Evolutionary conservation across 371 early-diverging fungal genomes (phyloP).

Genomic region (Mucor mucedo): DNA sequence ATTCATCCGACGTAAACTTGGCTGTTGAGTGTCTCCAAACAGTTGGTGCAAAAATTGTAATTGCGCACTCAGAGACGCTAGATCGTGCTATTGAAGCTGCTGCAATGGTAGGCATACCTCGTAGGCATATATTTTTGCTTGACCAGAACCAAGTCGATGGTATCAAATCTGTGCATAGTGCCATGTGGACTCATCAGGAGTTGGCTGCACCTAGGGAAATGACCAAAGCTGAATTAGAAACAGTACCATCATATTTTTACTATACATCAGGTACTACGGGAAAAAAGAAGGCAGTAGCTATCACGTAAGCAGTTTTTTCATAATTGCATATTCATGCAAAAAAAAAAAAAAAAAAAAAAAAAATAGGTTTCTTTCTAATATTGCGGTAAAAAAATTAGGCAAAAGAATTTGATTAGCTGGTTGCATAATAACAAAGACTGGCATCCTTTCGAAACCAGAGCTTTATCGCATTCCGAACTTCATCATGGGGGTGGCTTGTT

Average conservation of each 20-base stretch:
- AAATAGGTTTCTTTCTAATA: not conserved
- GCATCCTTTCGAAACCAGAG: not conserved
- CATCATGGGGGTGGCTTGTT: constrained; percentile 21
- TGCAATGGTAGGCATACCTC: constrained; percentile 49
- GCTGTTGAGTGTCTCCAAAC: constrained; percentile 68
- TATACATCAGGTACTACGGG: constrained; percentile 44
- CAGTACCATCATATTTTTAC: constrained; percentile 21
- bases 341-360: too few relatives aligned
- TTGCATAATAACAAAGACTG: not conserved
- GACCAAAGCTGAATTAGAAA: constrained; percentile 19
- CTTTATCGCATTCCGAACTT: constrained; percentile 12
- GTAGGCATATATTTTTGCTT: constrained; percentile 55
- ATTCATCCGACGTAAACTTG: constrained; percentile 54
- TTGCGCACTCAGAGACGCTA: constrained; percentile 40
- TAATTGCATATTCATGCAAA: not conserved
- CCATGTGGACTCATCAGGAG: constrained; percentile 11
- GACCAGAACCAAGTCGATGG: constrained; percentile 37
- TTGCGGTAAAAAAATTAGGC: not conserved
- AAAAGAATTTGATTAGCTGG: constrained; percentile 1
- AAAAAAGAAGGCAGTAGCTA: constrained; percentile 28
- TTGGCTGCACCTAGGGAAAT: constrained; percentile 9
- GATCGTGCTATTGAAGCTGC: constrained; percentile 55
- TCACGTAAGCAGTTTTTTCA: constrained; percentile 3
- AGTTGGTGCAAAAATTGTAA: constrained; percentile 53
- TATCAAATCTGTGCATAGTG: constrained; percentile 27